Evolutionary conservation across 345 rosid species (phyloP).

Genomic region (Hypericum androsaemum): DNA sequence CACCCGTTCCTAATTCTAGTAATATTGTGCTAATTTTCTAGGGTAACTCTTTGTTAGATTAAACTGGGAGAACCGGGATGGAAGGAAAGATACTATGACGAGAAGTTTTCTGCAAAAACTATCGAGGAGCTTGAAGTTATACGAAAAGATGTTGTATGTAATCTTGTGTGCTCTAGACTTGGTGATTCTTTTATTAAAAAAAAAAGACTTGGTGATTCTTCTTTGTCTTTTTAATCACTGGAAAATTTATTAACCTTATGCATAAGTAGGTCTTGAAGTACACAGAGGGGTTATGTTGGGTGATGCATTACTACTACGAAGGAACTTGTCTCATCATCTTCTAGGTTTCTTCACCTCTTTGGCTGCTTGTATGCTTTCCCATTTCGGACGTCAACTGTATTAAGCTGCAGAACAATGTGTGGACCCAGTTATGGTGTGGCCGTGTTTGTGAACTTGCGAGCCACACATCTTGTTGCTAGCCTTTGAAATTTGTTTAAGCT

Average conservation of each 20-base stretch:
- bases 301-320: conserved; percentile 91
- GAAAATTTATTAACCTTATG: not conserved
- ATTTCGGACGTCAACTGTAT: not conserved
- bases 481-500: no score
- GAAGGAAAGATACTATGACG: conserved; percentile 92
- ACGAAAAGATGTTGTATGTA: conserved; percentile 84
- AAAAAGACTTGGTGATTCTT: not conserved
- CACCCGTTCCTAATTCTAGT: no score
- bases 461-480: no score
- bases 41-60: conserved; percentile 38
- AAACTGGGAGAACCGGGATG: conserved; percentile 78
- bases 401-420: no score
- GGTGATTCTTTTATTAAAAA: no score
- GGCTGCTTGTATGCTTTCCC: not conserved
- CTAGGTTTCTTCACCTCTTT: conserved; percentile 1
- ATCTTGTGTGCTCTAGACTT: conserved; percentile 1
- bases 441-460: no score
- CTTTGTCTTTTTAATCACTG: not conserved
- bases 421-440: no score
- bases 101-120: conserved; percentile 57
- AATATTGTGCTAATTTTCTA: no score
- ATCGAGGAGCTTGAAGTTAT: conserved; percentile 58
- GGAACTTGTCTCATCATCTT: conserved; percentile 29
- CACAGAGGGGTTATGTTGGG: conserved; percentile 93
- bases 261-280: conserved; percentile 60